Percentiles rank a stretch among this genome's conserved stretches.
Conservation (phyloP, 179 eudicot genomes). For the Vitellaria paradoxa region DNA sequence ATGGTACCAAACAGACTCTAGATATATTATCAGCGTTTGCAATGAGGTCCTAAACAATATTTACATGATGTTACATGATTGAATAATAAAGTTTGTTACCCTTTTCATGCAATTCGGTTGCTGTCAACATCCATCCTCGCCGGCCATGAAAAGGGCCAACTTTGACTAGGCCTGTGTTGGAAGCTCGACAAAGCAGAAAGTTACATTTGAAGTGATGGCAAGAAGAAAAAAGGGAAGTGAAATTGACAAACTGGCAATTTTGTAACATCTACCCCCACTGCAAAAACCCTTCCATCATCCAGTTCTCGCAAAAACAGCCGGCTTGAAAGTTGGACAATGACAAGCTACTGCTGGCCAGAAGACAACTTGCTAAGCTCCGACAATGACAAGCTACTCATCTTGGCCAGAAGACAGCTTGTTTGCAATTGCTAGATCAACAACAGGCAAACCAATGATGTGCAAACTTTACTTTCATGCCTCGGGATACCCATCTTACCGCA, state of each 20-base stretch:
- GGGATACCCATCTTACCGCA: too few relatives aligned
- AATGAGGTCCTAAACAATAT: too few relatives aligned
- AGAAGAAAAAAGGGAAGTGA: neutral
- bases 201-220: constrained; percentile 1
- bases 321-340: neutral
- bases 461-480: too few relatives aligned
- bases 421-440: too few relatives aligned
- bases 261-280: neutral
- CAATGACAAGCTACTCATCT: neutral
- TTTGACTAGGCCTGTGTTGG: constrained; percentile 8
- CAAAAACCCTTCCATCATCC: constrained; percentile 11
- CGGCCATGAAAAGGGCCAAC: constrained; percentile 6
- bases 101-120: constrained; percentile 6
- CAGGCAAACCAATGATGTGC: too few relatives aligned
- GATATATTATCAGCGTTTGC: too few relatives aligned
- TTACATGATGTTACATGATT: too few relatives aligned
- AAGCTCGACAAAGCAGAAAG: neutral
- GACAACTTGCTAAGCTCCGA: too few relatives aligned
- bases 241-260: neutral
- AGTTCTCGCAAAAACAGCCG: constrained; percentile 3
- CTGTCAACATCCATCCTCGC: constrained; percentile 19
- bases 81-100: too few relatives aligned
- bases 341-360: neutral
- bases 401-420: constrained; percentile 9
- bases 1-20: too few relatives aligned